Percentiles rank a stretch among this genome's conserved stretches.
These are phyloP conservation scores for Pythium dissimile DNA, from an alignment of 352 stramenopile genomes.

Conservation along the genomic window DNA sequence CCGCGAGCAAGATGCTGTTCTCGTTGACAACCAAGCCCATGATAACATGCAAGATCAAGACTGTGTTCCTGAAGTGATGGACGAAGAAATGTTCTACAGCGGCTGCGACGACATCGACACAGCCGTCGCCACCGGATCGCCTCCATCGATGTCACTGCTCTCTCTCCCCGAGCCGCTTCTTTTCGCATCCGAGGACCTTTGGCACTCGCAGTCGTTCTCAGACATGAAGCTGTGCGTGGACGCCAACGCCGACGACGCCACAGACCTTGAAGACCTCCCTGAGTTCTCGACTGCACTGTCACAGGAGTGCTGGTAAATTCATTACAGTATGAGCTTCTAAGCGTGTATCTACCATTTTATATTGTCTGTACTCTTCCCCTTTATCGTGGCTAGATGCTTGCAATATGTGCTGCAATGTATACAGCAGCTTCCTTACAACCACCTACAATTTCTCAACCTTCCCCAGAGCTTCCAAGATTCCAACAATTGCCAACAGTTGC, in stretches of 20 bases:
- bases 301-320: conserved; percentile 19
- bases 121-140: neutral
- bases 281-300: conserved; percentile 9
- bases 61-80: neutral
- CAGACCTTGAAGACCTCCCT: conserved; percentile 12
- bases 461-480: neutral
- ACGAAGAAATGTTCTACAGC: conserved; percentile 8
- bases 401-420: too few species aligned
- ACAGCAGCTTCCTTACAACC: too few species aligned
- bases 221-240: conserved; percentile 9
- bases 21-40: neutral
- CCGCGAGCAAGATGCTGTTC: too few species aligned
- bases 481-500: conserved; percentile 12
- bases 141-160: conserved; percentile 9
- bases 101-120: conserved; percentile 4
- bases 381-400: too few species aligned
- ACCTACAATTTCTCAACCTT: conserved; percentile 6
- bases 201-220: conserved; percentile 9
- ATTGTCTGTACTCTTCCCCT: too few species aligned
- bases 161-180: conserved; percentile 1
- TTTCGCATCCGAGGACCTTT: conserved; percentile 13
- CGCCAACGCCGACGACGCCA: conserved; percentile 1
- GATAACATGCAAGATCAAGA: neutral
- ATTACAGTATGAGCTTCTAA: neutral
- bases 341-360: neutral